Conservation (phyloP, 257 asterid genomes). For the Solanum stenotomum region DNA sequence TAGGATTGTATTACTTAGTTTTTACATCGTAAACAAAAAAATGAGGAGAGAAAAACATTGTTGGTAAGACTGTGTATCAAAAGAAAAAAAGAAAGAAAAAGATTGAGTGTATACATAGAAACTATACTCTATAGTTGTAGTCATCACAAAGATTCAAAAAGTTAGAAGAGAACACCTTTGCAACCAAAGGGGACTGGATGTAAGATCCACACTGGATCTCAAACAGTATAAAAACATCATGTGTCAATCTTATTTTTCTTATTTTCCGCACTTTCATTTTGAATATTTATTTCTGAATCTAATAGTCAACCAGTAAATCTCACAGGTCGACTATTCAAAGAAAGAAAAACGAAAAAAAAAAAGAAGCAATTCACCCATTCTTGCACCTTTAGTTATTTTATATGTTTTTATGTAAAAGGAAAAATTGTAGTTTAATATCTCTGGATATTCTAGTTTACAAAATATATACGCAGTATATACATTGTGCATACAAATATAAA, state of each 20-base stretch:
- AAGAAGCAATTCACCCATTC: neutral
- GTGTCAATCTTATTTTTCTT: neutral
- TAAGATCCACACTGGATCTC: neutral
- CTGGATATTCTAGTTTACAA: neutral
- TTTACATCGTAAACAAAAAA: too few species aligned
- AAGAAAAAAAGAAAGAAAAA: too few species aligned
- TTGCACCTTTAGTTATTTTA: neutral
- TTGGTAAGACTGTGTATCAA: neutral
- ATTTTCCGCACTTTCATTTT: too few species aligned
- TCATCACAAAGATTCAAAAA: neutral
- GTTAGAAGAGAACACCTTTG: too few species aligned
- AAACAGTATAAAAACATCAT: neutral
- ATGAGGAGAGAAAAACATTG: neutral
- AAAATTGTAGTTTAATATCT: neutral
- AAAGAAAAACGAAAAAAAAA: too few species aligned
- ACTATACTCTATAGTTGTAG: neutral
- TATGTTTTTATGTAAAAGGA: neutral
- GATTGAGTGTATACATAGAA: neutral
- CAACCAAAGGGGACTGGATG: neutral
- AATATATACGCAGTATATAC: neutral
- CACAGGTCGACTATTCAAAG: neutral
- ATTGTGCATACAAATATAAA: neutral
- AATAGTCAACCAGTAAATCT: neutral
- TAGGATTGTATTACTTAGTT: neutral
- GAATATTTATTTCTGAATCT: too few species aligned